These are phyloP conservation scores for Triticum dicoccoides DNA, from an alignment of 176 grass and related monocot genomes.

Conservation along the genomic window DNA sequence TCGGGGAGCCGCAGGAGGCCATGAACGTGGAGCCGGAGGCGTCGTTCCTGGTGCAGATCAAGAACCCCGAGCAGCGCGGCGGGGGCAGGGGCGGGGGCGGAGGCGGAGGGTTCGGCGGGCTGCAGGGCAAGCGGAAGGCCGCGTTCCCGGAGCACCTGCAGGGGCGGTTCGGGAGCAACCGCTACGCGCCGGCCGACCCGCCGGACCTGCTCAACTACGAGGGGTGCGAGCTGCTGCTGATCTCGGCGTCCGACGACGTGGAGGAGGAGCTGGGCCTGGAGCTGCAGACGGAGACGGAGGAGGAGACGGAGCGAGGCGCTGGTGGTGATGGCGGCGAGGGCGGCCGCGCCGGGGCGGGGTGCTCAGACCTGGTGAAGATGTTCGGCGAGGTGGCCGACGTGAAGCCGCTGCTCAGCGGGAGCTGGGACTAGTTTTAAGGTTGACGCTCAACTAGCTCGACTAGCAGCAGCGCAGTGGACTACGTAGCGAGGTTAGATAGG, in stretches of 20 bases:
- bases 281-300: slow-evolving; percentile 50
- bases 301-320: not conserved
- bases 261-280: slow-evolving; percentile 78
- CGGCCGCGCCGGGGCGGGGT: not conserved
- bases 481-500: too few species aligned
- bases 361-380: slow-evolving; percentile 75
- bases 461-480: not conserved
- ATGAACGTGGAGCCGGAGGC: slow-evolving; percentile 76
- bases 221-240: slow-evolving; percentile 82
- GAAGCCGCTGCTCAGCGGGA: slow-evolving; percentile 75
- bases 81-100: not conserved
- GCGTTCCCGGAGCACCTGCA: slow-evolving; percentile 66
- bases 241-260: slow-evolving; percentile 72
- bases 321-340: not conserved
- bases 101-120: slow-evolving; percentile 41
- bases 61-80: slow-evolving; percentile 58
- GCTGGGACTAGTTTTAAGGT: slow-evolving; percentile 46
- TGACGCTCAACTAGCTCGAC: not conserved
- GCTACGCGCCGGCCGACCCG: slow-evolving; percentile 62
- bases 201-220: slow-evolving; percentile 88
- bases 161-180: slow-evolving; percentile 50
- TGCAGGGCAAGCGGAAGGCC: slow-evolving; percentile 68
- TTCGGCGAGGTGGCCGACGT: slow-evolving; percentile 57
- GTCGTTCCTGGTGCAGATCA: slow-evolving; percentile 85
- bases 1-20: slow-evolving; percentile 58